Evolutionary conservation across 305 asterid genomes (phyloP), one percentile per base, ranked within the genome.

Genomic region (Fraxinus floribunda): DNA sequence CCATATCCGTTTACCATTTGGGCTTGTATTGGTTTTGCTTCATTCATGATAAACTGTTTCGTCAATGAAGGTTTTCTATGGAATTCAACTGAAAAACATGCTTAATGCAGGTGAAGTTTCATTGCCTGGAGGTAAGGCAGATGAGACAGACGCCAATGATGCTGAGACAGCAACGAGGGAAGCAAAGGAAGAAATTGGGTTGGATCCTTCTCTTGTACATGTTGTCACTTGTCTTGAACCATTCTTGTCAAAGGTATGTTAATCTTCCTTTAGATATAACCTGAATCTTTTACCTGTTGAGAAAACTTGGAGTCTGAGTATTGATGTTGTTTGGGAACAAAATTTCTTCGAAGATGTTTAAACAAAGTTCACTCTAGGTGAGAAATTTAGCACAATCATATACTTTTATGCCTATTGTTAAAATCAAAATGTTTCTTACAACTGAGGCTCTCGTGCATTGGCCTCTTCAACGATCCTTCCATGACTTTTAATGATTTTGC

Each of bases 41-140:
- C 30, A 39, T 18, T 57, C 76, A 35, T 80, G 76, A 62, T 79
- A 20, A 24, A 16, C 76, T 64, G 29, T 83, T 71, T 1, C 18
- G 11, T 35, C 72, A 9, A 3, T 57, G 1, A 4, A 38, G 34
- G 73, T 36, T 18, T 70, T 76, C 49, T 9, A 9, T 57, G 36
- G 1, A 52, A 46, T 66, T 52, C 71, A 55, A 57, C 72, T 29
- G 75, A 39, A 30, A 64, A 13, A 46, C 64, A 80, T 80, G 77
- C 72, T 82, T 81, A 84, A 64, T 82, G 82, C 83, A 94, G 99
- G 99, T 83, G 99, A 94, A 90, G 97, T 95, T 32, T 89, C 99
- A 7, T 85, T 94, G 88, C 99, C 99, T 0, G 98, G 99, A 77
- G 98, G 99, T 41, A 95, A 94, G 89, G 92, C 97, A 16, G 98